Evolutionary conservation across 495 filamentous ascomycete genomes (phyloP), one percentile per base, ranked within the genome.

Genomic region (Mycothermus thermophilus): DNA sequence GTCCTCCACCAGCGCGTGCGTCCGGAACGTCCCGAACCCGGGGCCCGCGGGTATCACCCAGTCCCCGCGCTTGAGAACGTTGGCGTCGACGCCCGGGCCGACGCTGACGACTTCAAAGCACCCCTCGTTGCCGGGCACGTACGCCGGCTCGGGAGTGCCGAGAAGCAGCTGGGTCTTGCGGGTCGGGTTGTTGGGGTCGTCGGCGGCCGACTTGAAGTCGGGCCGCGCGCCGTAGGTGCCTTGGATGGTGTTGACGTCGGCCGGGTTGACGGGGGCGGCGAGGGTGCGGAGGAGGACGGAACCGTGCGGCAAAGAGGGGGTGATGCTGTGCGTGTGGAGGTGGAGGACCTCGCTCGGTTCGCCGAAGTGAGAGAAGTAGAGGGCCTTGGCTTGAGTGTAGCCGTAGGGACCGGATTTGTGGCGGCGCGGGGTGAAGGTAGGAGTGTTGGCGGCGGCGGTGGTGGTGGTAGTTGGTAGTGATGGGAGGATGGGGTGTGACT

Each of bases 371-470:
- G 74, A 73, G 55, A 92, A 94, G 4, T 86, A 72, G 32, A 99
- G 75, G 0, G 85, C 73, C 65, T 93, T 92, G 37, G 92, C 78
- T 60, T 96, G 90, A n/a, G 80, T 88, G 62, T 96, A 96, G 42
- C 92, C 92, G 54, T 93, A 96, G 18, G 70, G 67, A 14, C 80
- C 64, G 30, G 64, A 67, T 27, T 57, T 59, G 52, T 50, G 44
- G 17, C 54, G 48, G 26, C 40, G 32, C 3, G 24, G 6, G 25
- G 8, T 32, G 27, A 22, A 11, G 3, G 11, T 15, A 14, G 7
- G 22, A 12, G 43, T 18, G 6, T 4, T 8, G 21, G 16, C 3
- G 23, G 24, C 5, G 37, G 27, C 1, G 34, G 18, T 22, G 17
- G 3, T 24, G 28, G 14, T 10, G 27, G 7, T 11, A 16, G 26